These are phyloP conservation scores for Lolium perenne DNA, from an alignment of 176 grass and related monocot species.

Conservation along the genomic window DNA sequence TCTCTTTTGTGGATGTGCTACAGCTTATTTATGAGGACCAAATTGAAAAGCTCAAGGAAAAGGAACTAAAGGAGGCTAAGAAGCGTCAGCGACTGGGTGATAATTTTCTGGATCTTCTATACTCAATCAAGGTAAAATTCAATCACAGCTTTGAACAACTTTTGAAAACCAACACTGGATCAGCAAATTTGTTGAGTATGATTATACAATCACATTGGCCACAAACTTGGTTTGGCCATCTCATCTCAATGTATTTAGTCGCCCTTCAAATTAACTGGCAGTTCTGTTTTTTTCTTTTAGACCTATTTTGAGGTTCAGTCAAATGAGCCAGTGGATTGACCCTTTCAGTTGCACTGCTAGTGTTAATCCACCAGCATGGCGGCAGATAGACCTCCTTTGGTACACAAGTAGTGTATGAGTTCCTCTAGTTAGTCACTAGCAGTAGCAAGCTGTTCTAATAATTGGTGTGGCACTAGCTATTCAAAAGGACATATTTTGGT, in stretches of 20 bases:
- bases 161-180: neutral
- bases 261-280: neutral
- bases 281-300: neutral
- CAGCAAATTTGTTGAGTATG: neutral
- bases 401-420: conserved; percentile 8
- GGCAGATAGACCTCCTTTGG: neutral
- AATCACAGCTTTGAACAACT: neutral
- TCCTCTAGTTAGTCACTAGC: neutral
- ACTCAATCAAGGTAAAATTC: conserved; percentile 77
- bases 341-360: neutral
- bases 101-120: conserved; percentile 89
- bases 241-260: neutral
- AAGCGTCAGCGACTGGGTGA: conserved; percentile 87
- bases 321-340: neutral
- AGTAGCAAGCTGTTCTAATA: conserved; percentile 13
- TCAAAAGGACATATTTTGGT: conserved; percentile 2
- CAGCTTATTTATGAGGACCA: conserved; percentile 93
- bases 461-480: neutral
- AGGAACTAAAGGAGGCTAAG: conserved; percentile 89
- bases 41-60: conserved; percentile 89
- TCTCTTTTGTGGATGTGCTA: conserved; percentile 38
- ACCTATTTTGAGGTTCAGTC: neutral
- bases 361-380: neutral
- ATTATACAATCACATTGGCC: neutral
- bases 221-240: neutral